Conservation (phyloP, 2,329 filamentous ascomycete genomes). For the Colletotrichum orbiculare region DNA sequence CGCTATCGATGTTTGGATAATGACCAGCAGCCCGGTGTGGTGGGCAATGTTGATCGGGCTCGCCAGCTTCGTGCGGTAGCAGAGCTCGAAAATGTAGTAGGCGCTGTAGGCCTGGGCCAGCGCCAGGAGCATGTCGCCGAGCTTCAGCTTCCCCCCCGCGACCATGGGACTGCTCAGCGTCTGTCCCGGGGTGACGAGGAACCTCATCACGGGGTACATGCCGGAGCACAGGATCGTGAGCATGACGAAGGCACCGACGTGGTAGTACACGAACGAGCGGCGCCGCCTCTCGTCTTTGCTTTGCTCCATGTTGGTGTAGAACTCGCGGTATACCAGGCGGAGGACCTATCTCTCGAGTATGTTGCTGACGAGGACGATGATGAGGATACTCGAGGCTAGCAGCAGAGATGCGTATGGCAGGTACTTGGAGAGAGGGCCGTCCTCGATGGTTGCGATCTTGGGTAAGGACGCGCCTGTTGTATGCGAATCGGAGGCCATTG, state of each 20-base stretch:
- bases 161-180: conserved; percentile 14
- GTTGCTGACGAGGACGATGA: conserved; percentile 30
- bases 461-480: conserved; percentile 4
- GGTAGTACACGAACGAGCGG: conserved; percentile 36
- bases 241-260: conserved; percentile 34
- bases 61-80: conserved; percentile 35
- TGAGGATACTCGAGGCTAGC: conserved; percentile 27
- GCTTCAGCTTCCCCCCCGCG: conserved; percentile 11
- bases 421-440: conserved; percentile 25
- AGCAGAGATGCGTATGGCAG: conserved; percentile 30
- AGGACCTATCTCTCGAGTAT: conserved; percentile 35
- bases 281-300: conserved; percentile 34
- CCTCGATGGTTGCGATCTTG: conserved; percentile 29
- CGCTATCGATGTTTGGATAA: conserved; percentile 32
- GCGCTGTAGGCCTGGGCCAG: conserved; percentile 33
- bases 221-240: conserved; percentile 29
- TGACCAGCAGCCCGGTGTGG: conserved; percentile 35
- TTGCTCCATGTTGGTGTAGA: conserved; percentile 17
- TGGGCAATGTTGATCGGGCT: conserved; percentile 36
- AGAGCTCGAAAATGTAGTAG: conserved; percentile 38
- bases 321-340: conserved; percentile 17
- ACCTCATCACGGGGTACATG: conserved; percentile 30
- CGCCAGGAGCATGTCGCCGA: conserved; percentile 35
- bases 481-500: no score
- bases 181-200: conserved; percentile 16